These are phyloP conservation scores for Wilcoxina mikolae DNA, from an alignment of 495 filamentous ascomycete species.

Conservation along the genomic window DNA sequence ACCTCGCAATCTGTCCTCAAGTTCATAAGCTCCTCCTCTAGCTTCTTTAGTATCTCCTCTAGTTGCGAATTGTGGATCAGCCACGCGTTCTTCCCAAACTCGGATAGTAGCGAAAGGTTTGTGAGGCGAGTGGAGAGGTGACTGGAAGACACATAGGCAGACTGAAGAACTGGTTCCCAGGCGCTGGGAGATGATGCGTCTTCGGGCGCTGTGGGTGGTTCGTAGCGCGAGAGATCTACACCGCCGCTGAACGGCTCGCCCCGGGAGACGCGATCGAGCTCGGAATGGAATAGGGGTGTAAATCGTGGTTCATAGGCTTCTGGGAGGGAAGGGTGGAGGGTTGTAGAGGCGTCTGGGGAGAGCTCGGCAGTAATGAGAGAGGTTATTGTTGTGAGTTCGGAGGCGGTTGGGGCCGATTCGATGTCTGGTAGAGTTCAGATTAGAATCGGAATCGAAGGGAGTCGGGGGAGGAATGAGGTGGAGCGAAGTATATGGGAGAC, in stretches of 20 bases:
- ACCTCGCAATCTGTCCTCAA: constrained; percentile 49
- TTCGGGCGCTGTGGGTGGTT: constrained; percentile 39
- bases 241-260: constrained; percentile 41
- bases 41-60: constrained; percentile 50
- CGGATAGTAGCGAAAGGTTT: constrained; percentile 61
- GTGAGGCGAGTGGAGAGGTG: constrained; percentile 52
- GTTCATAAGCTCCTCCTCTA: constrained; percentile 66
- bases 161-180: constrained; percentile 14
- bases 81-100: constrained; percentile 81
- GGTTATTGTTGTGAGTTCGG: constrained; percentile 43
- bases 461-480: background rate
- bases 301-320: constrained; percentile 33
- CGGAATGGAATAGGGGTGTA: constrained; percentile 46
- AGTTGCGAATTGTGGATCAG: constrained; percentile 65
- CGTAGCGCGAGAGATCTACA: constrained; percentile 74
- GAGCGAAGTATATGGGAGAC: constrained; percentile 4
- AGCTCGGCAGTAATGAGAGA: constrained; percentile 53
- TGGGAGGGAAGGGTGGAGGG: constrained; percentile 33
- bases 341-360: constrained; percentile 32
- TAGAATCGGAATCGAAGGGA: background rate
- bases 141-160: constrained; percentile 47
- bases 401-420: constrained; percentile 48
- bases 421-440: constrained; percentile 44
- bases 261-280: constrained; percentile 44
- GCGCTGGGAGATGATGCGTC: constrained; percentile 21